phyloP scores from a whole-genome alignment of 1,284 basidiomycete genomes.

The Papiliotrema fonsecae region DNA sequence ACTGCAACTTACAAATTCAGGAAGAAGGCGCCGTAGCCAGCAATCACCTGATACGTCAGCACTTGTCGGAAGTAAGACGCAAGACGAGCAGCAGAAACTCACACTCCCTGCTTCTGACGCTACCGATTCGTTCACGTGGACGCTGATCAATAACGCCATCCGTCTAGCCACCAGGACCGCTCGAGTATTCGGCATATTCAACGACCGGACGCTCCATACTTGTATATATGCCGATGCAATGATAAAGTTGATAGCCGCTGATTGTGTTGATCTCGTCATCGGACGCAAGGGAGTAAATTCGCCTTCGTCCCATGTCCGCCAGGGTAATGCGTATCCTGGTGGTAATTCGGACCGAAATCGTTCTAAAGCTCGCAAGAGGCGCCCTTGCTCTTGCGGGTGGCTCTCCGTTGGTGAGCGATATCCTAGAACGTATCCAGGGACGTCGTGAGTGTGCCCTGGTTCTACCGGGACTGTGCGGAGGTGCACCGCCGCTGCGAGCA shows the following conservation, averaged over 20 bases:
- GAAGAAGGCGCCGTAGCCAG: slow-evolving; percentile 2
- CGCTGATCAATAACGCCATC: slow-evolving; percentile 23
- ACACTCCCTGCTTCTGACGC: too few species aligned
- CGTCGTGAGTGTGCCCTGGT: too few species aligned
- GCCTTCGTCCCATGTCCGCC: not conserved
- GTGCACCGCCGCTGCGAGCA: slow-evolving; percentile 14
- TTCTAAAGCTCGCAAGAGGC: slow-evolving; percentile 7
- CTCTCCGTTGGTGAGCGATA: too few species aligned
- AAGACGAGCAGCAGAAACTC: not conserved
- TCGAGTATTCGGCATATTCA: slow-evolving; percentile 17
- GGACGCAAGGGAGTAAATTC: not conserved
- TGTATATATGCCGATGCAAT: slow-evolving; percentile 26
- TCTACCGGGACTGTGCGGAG: too few species aligned
- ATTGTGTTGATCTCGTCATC: not conserved
- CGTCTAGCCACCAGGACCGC: slow-evolving; percentile 27
- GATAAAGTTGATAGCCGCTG: slow-evolving; percentile 11
- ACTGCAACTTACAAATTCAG: slow-evolving; percentile 1
- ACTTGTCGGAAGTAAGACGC: not conserved
- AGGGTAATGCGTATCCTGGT: not conserved
- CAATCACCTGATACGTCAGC: not conserved
- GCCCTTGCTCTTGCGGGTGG: too few species aligned
- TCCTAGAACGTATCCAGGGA: too few species aligned
- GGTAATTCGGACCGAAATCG: slow-evolving; percentile 1
- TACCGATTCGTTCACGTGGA: slow-evolving; percentile 11
- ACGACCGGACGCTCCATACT: slow-evolving; percentile 23